Evolutionary conservation across 306 rosid species (phyloP).

Genomic region (Argentina anserina): DNA sequence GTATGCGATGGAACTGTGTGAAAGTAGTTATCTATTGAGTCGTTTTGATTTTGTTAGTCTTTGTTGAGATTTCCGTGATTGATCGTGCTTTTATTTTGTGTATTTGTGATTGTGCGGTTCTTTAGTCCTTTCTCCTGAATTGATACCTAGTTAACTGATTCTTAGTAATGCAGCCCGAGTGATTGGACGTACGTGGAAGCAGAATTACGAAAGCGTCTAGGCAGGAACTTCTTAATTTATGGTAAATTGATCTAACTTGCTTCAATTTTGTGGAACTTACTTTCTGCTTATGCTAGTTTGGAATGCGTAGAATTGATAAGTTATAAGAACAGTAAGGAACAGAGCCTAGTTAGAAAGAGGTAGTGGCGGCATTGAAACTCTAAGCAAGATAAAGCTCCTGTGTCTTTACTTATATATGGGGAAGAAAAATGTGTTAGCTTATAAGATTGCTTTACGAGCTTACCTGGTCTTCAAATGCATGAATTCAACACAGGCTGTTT

Average conservation of each 20-base stretch:
- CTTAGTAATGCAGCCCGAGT: constrained; percentile 60
- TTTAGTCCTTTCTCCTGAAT: constrained; percentile 9
- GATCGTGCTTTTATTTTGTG: background rate
- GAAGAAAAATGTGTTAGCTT: background rate
- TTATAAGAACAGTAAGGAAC: background rate
- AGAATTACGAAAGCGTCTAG: constrained; percentile 73
- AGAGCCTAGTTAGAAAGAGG: background rate
- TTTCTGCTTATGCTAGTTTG: constrained; percentile 4
- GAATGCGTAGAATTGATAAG: background rate
- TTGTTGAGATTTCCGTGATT: background rate
- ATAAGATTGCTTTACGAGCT: background rate
- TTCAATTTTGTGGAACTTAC: background rate
- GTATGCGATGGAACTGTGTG: background rate
- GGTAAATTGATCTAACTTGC: constrained; percentile 38
- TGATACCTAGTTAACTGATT: constrained; percentile 29
- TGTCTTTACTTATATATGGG: background rate
- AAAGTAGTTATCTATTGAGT: background rate
- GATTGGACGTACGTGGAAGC: constrained; percentile 92
- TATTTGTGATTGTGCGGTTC: constrained; percentile 4
- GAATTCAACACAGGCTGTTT: constrained; percentile 13
- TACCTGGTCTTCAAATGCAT: constrained; percentile 10
- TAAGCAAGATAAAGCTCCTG: background rate
- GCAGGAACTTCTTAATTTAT: constrained; percentile 71
- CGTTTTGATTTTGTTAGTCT: background rate
- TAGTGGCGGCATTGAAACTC: background rate